Conservation (phyloP, 2,329 filamentous ascomycete species). For the Ascochyta pisi region DNA sequence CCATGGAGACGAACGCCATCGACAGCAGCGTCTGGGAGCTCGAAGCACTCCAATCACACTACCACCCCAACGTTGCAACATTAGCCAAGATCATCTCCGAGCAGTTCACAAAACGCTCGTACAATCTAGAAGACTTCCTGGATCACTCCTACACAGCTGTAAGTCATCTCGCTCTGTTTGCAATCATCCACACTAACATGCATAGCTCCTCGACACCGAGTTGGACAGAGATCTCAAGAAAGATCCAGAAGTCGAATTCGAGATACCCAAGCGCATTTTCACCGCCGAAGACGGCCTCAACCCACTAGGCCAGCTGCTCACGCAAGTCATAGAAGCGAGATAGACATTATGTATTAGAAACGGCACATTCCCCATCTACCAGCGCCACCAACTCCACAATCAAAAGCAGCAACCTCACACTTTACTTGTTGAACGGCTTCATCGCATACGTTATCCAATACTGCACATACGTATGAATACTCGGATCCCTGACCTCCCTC, state of each 20-base stretch:
- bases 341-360: conserved; percentile 20
- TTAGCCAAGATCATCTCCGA: conserved; percentile 93
- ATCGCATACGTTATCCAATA: conserved; percentile 31
- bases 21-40: conserved; percentile 96
- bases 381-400: conserved; percentile 2
- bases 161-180: conserved; percentile 49
- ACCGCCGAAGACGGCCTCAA: conserved; percentile 47
- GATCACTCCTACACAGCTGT: conserved; percentile 89
- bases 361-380: neutral
- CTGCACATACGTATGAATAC: conserved; percentile 32
- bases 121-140: conserved; percentile 95
- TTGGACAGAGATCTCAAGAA: conserved; percentile 84
- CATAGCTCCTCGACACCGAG: conserved; percentile 81
- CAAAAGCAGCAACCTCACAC: neutral
- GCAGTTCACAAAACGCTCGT: conserved; percentile 95
- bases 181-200: neutral
- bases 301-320: conserved; percentile 41
- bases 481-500: conserved; percentile 29
- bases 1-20: conserved; percentile 84
- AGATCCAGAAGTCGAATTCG: conserved; percentile 86
- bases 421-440: neutral
- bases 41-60: conserved; percentile 87
- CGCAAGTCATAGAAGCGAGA: conserved; percentile 37
- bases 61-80: conserved; percentile 95
- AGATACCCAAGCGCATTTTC: conserved; percentile 88